Base-by-base conservation (phyloP, 306 rosid species). In the Elaeagnus macrophylla region DNA sequence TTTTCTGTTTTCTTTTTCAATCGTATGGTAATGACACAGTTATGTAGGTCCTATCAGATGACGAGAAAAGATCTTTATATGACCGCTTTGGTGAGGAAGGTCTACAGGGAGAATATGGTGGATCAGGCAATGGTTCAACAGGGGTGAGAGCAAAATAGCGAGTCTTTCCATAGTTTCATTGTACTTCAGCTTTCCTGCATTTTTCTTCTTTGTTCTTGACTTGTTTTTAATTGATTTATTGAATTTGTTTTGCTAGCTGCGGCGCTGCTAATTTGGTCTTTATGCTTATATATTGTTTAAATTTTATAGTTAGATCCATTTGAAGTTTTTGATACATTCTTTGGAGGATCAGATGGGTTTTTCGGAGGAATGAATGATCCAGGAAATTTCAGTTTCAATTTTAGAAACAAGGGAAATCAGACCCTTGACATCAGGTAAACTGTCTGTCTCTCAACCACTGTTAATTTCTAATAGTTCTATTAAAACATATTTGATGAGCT, bases 1-100 rank as follows among this genome's bases (percentile, higher is more conserved):
- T 56, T 41, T 40, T 77, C 53, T 35, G 45, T 66, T 50, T 60
- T 58, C 36, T 1, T 42, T 72, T 76, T 48, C 12, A 37, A 74
- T 72, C 79, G 50, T 57, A 32, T 75, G 64, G 70, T 87, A 72
- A 91, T 79, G 70, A 59, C 82, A 82, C 66, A 76, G 74, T 60
- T 75, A 52, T 82, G 81, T 79, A 91, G 96, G 96, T 91, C 61
- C 83, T 87, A 72, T 87, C 96, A 78, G 99, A 91, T 78, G 99
- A 79, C 57, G 93, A 80, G 78, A 87, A 91, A 84, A 84, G 95
- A 76, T 80, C 96, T 80, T 62, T 77, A 62, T 91, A 91, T 69
- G 99, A 91, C 67, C 95, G 84, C 74, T 84, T 80, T 75, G 95
- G 95, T 50, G 94, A 82, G 89, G 78, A 82, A 71, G 95, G 89